A percentile compares a stretch with the other conserved stretches of the same genome.
Conservation (phyloP, 2,329 filamentous ascomycete genomes). For the Claviceps quebecensis region DNA sequence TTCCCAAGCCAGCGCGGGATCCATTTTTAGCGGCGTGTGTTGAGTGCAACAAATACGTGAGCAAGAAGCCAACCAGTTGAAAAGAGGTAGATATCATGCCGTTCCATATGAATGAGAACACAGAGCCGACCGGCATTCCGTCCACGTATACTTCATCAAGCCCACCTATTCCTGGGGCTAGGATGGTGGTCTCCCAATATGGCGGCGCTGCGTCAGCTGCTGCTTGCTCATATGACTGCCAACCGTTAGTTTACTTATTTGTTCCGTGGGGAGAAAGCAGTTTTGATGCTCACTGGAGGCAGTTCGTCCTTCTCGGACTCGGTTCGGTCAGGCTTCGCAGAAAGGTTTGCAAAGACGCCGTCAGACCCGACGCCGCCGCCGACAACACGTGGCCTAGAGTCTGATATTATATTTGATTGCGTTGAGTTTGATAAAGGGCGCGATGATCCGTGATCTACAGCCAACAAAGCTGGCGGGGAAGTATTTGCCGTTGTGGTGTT, state of each 20-base stretch:
- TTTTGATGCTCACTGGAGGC: slow-evolving; percentile 59
- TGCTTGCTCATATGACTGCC: slow-evolving; percentile 91
- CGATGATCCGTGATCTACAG: not conserved
- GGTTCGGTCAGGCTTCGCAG: slow-evolving; percentile 72
- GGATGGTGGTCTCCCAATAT: slow-evolving; percentile 98
- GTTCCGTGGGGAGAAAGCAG: not conserved
- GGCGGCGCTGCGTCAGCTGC: slow-evolving; percentile 90
- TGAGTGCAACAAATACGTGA: slow-evolving; percentile 95
- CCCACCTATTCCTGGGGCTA: slow-evolving; percentile 80
- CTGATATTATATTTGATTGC: slow-evolving; percentile 16
- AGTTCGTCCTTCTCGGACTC: slow-evolving; percentile 74
- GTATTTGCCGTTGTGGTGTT: slow-evolving; percentile 23
- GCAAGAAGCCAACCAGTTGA: slow-evolving; percentile 89
- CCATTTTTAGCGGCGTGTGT: slow-evolving; percentile 98
- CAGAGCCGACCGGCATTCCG: slow-evolving; percentile 78
- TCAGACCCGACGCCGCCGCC: slow-evolving; percentile 71
- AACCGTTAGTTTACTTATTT: slow-evolving; percentile 18
- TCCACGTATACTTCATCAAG: slow-evolving; percentile 94
- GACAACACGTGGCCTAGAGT: slow-evolving; percentile 38
- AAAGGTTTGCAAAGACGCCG: slow-evolving; percentile 91
- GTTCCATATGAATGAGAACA: slow-evolving; percentile 85
- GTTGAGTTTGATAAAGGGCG: slow-evolving; percentile 12
- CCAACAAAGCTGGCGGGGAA: slow-evolving; percentile 6
- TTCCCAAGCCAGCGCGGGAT: slow-evolving; percentile 81
- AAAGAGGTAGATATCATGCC: slow-evolving; percentile 96